A percentile compares a stretch with the other conserved stretches of the same genome.
Conservation (phyloP, 2,329 filamentous ascomycete genomes). For the Pestalotiopsis sp. region DNA sequence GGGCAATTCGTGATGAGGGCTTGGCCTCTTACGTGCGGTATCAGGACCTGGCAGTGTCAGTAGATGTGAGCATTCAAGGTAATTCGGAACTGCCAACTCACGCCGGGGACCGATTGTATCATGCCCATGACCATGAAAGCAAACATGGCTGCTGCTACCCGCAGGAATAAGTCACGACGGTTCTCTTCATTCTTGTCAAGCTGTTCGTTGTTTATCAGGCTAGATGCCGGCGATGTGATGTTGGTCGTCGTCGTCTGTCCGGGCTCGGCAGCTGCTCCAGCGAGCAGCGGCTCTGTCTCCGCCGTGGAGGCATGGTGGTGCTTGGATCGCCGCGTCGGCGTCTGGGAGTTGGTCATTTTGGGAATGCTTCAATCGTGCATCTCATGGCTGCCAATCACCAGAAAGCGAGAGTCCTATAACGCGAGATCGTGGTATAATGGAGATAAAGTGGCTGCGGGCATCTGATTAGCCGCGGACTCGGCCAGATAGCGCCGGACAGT, state of each 20-base stretch:
- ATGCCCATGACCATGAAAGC: conserved; percentile 9
- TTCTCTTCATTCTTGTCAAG: neutral
- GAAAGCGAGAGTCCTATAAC: neutral
- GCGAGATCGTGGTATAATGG: neutral
- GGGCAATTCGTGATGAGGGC: neutral
- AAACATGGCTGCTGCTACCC: conserved; percentile 1
- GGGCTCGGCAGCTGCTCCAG: neutral
- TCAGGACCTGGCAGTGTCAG: conserved; percentile 1
- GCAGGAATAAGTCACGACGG: neutral
- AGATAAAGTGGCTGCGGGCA: neutral
- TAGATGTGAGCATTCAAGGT: neutral
- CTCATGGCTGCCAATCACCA: neutral
- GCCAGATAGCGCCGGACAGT: neutral
- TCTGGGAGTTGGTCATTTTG: neutral
- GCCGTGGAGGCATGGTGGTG: neutral
- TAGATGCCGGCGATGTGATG: neutral
- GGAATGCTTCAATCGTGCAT: neutral
- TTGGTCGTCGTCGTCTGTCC: neutral
- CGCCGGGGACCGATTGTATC: conserved; percentile 3
- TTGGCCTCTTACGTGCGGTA: conserved; percentile 1
- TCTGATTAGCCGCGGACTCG: neutral
- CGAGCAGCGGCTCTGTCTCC: neutral
- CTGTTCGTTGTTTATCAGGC: neutral
- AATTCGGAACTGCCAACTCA: neutral
- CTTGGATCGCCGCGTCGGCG: neutral